These are phyloP conservation scores for Heritiera fomes DNA, from an alignment of 345 rosid species.

Conservation along the genomic window DNA sequence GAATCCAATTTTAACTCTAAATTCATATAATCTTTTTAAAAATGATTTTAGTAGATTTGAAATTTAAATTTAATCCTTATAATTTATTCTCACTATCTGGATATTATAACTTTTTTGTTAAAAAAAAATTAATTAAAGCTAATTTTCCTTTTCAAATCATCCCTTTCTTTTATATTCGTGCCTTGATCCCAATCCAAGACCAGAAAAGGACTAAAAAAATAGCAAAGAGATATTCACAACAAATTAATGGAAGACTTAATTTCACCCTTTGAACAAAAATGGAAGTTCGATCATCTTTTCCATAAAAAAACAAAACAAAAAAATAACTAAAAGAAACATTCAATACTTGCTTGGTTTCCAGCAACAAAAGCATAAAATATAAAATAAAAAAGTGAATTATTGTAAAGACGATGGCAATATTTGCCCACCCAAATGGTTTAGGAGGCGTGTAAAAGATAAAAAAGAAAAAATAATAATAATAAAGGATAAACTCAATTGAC, in stretches of 20 bases:
- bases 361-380: background rate
- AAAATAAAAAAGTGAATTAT: background rate
- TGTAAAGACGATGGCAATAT: slow-evolving; percentile 13
- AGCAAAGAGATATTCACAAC: background rate
- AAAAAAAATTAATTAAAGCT: no score
- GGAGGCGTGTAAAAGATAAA: background rate
- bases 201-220: background rate
- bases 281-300: background rate
- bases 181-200: background rate
- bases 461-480: no score
- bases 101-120: no score
- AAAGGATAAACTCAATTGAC: no score
- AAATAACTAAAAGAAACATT: no score
- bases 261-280: background rate
- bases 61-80: no score
- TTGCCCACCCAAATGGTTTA: slow-evolving; percentile 21
- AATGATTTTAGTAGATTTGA: no score
- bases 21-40: no score
- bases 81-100: no score
- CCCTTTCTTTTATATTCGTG: background rate
- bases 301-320: background rate
- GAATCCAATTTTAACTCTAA: no score
- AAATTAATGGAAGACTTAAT: background rate
- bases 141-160: no score
- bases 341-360: background rate